Conservation (phyloP, 352 stramenopile genomes). For the Plasmopara halstedii region DNA sequence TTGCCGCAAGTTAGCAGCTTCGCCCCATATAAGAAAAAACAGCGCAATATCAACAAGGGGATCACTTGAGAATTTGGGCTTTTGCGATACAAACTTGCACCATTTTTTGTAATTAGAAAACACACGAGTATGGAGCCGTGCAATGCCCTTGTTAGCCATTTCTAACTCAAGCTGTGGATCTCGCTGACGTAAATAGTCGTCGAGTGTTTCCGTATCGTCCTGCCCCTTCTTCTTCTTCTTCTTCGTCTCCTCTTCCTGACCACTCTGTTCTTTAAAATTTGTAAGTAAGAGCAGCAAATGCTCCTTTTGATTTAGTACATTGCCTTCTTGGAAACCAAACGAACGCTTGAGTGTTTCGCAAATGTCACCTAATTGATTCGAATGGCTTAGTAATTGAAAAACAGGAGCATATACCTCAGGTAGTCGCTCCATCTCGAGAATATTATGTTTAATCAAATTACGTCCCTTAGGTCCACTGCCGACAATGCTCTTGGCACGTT, state of each 20-base stretch:
- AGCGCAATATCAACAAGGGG: slow-evolving; percentile 66
- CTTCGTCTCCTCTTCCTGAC: slow-evolving; percentile 33
- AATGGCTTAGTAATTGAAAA: slow-evolving; percentile 53
- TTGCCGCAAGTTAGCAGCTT: slow-evolving; percentile 78
- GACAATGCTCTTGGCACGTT: slow-evolving; percentile 41
- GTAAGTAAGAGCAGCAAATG: slow-evolving; percentile 68
- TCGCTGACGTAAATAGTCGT: slow-evolving; percentile 36
- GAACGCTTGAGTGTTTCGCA: slow-evolving; percentile 91
- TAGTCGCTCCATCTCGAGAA: slow-evolving; percentile 56
- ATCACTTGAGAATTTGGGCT: slow-evolving; percentile 66
- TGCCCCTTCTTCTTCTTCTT: slow-evolving; percentile 36
- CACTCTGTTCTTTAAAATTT: slow-evolving; percentile 69
- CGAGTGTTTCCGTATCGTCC: slow-evolving; percentile 24
- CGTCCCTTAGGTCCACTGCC: slow-evolving; percentile 19
- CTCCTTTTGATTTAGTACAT: slow-evolving; percentile 65
- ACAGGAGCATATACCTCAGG: slow-evolving; percentile 58
- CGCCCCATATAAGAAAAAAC: slow-evolving; percentile 82
- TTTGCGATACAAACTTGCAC: slow-evolving; percentile 77
- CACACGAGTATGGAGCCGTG: slow-evolving; percentile 54
- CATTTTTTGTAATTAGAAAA: slow-evolving; percentile 85
- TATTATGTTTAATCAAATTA: slow-evolving; percentile 53
- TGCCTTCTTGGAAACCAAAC: slow-evolving; percentile 94
- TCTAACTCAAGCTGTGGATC: slow-evolving; percentile 68
- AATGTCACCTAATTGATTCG: slow-evolving; percentile 41
- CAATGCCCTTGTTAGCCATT: slow-evolving; percentile 50